phyloP scores from a whole-genome alignment of 805 yeast genomes.

The Kuraishia cidri region DNA sequence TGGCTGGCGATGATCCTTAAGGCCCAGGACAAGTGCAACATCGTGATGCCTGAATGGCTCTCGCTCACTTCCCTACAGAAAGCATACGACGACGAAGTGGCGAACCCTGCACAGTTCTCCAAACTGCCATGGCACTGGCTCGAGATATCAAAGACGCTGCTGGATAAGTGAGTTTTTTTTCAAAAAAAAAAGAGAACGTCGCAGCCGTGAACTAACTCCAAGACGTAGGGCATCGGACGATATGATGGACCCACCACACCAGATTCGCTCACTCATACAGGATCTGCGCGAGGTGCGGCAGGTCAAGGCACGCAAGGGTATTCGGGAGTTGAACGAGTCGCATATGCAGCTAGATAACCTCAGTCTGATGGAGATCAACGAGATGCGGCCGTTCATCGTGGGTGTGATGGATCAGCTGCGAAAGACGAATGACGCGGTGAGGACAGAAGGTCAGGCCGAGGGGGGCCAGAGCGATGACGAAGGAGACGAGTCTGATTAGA shows the following conservation, averaged over 20 bases:
- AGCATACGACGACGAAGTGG: constrained; percentile 59
- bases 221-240: constrained; percentile 59
- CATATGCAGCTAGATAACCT: constrained; percentile 79
- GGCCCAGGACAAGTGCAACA: constrained; percentile 77
- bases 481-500: background rate
- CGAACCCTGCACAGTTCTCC: constrained; percentile 50
- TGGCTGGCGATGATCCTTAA: constrained; percentile 86
- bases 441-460: too few relatives aligned
- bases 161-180: constrained; percentile 22
- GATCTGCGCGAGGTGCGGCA: constrained; percentile 80
- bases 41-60: constrained; percentile 85
- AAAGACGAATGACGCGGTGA: constrained; percentile 30
- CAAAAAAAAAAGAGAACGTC: too few relatives aligned
- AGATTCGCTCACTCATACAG: constrained; percentile 60
- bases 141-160: constrained; percentile 63
- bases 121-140: constrained; percentile 85
- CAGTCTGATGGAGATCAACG: constrained; percentile 80
- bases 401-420: constrained; percentile 74
- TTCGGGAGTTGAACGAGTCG: constrained; percentile 68
- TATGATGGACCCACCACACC: constrained; percentile 62
- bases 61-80: constrained; percentile 40
- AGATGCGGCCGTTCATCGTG: constrained; percentile 75
- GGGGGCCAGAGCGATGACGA: constrained; percentile 1
- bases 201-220: too few relatives aligned
- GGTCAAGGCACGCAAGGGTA: constrained; percentile 75